Conservation (phyloP, 257 asterid genomes). For the Solanum megistacrolobum region DNA sequence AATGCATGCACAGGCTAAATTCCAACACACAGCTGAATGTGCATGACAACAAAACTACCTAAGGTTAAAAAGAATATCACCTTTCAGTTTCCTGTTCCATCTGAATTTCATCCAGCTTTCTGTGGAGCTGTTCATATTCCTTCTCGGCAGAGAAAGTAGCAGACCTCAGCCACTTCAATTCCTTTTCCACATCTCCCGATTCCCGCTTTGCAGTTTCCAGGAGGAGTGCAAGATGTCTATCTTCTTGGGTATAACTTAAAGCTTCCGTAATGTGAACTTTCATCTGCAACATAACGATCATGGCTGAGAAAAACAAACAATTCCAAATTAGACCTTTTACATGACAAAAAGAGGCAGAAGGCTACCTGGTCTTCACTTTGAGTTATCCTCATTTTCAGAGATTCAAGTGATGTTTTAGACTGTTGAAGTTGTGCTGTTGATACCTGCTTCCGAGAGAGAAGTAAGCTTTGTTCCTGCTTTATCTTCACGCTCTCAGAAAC, state of each 20-base stretch:
- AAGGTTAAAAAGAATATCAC: constrained; percentile 19
- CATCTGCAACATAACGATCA: constrained; percentile 44
- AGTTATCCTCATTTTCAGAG: constrained; percentile 50
- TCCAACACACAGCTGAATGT: background rate
- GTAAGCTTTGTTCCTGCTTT: constrained; percentile 67
- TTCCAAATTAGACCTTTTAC: background rate
- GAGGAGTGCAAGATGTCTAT: constrained; percentile 44
- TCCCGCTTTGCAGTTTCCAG: constrained; percentile 77
- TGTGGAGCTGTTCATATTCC: constrained; percentile 81
- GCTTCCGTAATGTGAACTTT: constrained; percentile 54
- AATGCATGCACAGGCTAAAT: background rate
- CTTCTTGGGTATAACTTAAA: constrained; percentile 53
- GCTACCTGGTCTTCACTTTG: constrained; percentile 78
- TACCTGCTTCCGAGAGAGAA: constrained; percentile 60
- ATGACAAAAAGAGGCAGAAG: background rate
- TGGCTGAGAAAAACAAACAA: constrained; percentile 7
- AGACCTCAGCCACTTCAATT: constrained; percentile 82
- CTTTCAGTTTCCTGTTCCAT: constrained; percentile 61
- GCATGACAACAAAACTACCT: background rate
- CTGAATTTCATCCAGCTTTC: constrained; percentile 64
- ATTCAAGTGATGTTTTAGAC: constrained; percentile 44
- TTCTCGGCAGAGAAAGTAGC: constrained; percentile 58
- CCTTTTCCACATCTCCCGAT: constrained; percentile 86
- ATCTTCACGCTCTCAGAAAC: constrained; percentile 93
- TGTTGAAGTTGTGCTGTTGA: constrained; percentile 54